Evolutionary conservation across 495 filamentous ascomycete species (phyloP).

Genomic region (Aspergillus kassunensis): DNA sequence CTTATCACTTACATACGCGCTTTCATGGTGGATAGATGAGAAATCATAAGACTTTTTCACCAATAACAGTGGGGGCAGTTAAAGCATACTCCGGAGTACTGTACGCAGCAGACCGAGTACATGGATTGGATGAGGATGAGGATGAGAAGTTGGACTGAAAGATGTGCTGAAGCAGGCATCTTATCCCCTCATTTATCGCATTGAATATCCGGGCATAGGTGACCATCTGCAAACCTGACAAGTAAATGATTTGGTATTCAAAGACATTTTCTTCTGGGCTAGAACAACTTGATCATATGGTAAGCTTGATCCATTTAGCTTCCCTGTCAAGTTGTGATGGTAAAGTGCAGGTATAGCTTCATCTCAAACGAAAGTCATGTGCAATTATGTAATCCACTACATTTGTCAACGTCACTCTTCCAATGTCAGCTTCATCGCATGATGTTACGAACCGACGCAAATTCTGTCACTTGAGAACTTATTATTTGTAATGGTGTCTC

Average conservation of each 20-base stretch:
- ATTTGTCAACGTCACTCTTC: constrained; percentile 2
- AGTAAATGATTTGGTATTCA: not conserved
- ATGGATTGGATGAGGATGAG: too few relatives aligned
- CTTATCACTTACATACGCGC: not conserved
- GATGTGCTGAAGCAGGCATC: too few relatives aligned
- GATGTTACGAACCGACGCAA: not conserved
- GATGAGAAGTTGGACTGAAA: too few relatives aligned
- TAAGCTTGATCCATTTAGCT: not conserved
- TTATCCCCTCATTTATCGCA: too few relatives aligned
- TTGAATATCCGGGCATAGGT: too few relatives aligned
- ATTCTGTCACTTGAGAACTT: not conserved
- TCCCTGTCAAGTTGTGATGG: not conserved
- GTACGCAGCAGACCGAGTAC: too few relatives aligned
- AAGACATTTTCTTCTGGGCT: too few relatives aligned
- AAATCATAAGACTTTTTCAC: too few relatives aligned
- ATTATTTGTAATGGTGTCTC: not conserved
- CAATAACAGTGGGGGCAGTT: too few relatives aligned
- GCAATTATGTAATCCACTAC: constrained; percentile 1
- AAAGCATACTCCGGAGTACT: too few relatives aligned
- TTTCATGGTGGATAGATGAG: not conserved
- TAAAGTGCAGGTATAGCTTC: not conserved
- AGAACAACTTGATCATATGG: too few relatives aligned
- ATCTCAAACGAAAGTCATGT: not conserved
- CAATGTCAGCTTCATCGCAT: not conserved
- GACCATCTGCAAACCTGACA: not conserved